Evolutionary conservation across 2,329 filamentous ascomycete species (phyloP).

Genomic region (Bipolaris sorokiniana): DNA sequence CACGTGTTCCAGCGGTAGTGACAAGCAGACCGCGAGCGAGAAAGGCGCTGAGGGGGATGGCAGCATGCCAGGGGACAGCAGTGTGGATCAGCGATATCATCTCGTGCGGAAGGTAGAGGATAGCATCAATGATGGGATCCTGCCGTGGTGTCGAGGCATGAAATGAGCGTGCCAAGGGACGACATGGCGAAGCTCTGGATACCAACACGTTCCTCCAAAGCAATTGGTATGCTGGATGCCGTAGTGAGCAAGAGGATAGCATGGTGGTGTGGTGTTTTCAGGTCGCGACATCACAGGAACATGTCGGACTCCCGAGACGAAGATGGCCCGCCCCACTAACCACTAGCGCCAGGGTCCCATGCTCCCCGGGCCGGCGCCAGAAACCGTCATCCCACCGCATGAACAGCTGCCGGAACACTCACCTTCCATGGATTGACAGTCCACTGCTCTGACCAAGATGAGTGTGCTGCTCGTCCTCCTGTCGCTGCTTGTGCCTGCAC

Average conservation of each 20-base stretch:
- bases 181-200: constrained; percentile 2
- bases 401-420: constrained; percentile 21
- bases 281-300: constrained; percentile 1
- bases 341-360: constrained; percentile 21
- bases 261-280: constrained; percentile 24
- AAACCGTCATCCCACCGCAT: constrained; percentile 37
- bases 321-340: constrained; percentile 21
- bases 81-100: constrained; percentile 60
- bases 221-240: constrained; percentile 35
- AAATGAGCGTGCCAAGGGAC: constrained; percentile 51
- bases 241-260: constrained; percentile 31
- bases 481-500: constrained; percentile 33
- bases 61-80: constrained; percentile 60
- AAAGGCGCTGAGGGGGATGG: constrained; percentile 62
- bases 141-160: constrained; percentile 54
- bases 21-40: constrained; percentile 57
- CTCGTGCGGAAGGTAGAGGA: constrained; percentile 53
- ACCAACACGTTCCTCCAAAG: constrained; percentile 17
- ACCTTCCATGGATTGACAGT: constrained; percentile 15
- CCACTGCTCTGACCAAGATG: constrained; percentile 31
- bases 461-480: constrained; percentile 31
- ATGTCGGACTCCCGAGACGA: constrained; percentile 24
- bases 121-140: constrained; percentile 51
- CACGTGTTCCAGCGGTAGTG: constrained; percentile 54
- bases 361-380: constrained; percentile 24